phyloP scores from a whole-genome alignment of 148 eudicot species.

The Rhododendron molle region DNA sequence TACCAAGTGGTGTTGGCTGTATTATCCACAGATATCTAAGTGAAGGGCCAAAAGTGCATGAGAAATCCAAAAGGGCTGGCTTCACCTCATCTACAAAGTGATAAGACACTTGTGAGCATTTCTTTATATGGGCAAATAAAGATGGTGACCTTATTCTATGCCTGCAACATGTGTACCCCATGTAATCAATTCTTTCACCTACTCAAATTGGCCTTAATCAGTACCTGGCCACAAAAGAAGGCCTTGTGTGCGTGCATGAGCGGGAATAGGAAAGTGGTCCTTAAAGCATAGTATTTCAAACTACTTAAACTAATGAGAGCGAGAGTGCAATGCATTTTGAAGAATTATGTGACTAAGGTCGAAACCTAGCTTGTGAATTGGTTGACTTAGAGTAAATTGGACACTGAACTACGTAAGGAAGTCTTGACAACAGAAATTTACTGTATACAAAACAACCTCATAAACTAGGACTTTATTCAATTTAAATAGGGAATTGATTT shows the following conservation, averaged over 20 bases:
- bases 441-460: background rate
- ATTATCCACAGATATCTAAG: slow-evolving; percentile 21
- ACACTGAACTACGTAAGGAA: too few relatives aligned
- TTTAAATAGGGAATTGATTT: too few relatives aligned
- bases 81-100: slow-evolving; percentile 7
- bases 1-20: background rate
- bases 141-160: background rate
- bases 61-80: slow-evolving; percentile 9
- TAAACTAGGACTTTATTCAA: background rate
- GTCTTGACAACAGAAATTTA: too few relatives aligned
- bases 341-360: too few relatives aligned
- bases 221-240: background rate
- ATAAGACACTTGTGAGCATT: background rate
- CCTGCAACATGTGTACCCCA: background rate
- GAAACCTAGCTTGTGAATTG: too few relatives aligned
- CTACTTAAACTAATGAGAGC: too few relatives aligned
- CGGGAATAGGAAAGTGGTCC: too few relatives aligned
- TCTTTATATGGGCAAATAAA: background rate
- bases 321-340: too few relatives aligned
- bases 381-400: too few relatives aligned
- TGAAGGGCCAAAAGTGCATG: slow-evolving; percentile 25
- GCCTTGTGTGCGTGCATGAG: background rate
- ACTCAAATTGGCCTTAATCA: background rate
- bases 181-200: background rate
- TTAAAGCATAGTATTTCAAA: too few relatives aligned